These are phyloP conservation scores for Melaleuca quinquenervia DNA, from an alignment of 345 rosid genomes.

Conservation along the genomic window DNA sequence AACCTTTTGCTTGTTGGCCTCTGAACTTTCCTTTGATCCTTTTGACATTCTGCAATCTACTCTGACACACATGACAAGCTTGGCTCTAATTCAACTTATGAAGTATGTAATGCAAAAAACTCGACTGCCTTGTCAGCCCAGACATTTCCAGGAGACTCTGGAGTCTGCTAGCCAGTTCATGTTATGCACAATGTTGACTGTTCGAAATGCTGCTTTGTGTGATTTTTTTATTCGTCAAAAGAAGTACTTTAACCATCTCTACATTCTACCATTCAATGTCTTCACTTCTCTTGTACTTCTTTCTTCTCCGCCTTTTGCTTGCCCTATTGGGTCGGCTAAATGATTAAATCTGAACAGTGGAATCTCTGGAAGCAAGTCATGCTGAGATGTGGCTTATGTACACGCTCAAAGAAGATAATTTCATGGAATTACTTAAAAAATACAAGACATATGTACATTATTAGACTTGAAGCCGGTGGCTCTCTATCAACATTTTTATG, in stretches of 20 bases:
- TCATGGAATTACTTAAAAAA: background rate
- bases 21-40: background rate
- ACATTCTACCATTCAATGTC: background rate
- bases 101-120: background rate
- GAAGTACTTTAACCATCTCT: background rate
- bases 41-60: background rate
- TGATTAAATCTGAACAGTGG: background rate
- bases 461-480: background rate
- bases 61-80: background rate
- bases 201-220: background rate
- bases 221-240: background rate
- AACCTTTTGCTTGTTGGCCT: background rate
- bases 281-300: background rate
- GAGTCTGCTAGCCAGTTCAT: background rate
- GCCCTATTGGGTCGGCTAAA: background rate
- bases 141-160: background rate
- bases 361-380: background rate
- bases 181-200: background rate
- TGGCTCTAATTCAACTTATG: background rate
- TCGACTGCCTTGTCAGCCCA: background rate
- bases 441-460: background rate
- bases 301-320: background rate
- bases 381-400: background rate
- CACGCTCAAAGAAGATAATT: background rate
- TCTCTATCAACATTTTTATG: background rate